Conservation (phyloP, 78 protist genomes). For the Bigelowiella natans region DNA sequence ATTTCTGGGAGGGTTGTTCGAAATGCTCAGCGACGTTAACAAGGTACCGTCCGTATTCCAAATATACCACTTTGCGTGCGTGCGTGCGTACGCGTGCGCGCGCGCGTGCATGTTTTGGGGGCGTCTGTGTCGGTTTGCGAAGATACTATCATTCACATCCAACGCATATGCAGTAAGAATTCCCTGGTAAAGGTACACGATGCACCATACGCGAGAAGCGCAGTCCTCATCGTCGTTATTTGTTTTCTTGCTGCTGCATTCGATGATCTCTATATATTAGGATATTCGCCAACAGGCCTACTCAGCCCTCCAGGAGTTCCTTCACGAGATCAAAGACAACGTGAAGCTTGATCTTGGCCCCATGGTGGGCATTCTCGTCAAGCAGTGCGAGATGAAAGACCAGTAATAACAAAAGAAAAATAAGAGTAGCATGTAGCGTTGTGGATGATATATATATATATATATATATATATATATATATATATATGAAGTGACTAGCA, state of each 20-base stretch:
- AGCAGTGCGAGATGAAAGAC: slow-evolving; percentile 2
- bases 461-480: neutral
- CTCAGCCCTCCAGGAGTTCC: slow-evolving; percentile 52
- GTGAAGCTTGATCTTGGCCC: slow-evolving; percentile 42
- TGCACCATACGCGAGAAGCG: no score
- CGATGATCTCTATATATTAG: no score
- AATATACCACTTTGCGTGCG: no score
- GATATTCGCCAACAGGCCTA: slow-evolving; percentile 52
- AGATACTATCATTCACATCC: no score
- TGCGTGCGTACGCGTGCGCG: no score
- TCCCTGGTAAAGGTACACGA: no score
- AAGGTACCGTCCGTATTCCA: neutral
- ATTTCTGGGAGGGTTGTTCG: slow-evolving; percentile 59
- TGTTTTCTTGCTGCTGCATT: no score
- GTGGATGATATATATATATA: neutral
- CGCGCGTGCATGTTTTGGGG: no score
- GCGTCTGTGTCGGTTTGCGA: no score
- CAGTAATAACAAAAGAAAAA: neutral
- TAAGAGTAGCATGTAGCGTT: neutral
- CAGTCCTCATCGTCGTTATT: no score
- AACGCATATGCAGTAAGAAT: no score
- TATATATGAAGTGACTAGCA: no score
- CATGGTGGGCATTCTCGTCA: slow-evolving; percentile 6
- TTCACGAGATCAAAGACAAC: slow-evolving; percentile 17
- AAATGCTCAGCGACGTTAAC: slow-evolving; percentile 64